phyloP scores from a whole-genome alignment of 164 flowering plant species.

The Tetrastigma voinierianum region DNA sequence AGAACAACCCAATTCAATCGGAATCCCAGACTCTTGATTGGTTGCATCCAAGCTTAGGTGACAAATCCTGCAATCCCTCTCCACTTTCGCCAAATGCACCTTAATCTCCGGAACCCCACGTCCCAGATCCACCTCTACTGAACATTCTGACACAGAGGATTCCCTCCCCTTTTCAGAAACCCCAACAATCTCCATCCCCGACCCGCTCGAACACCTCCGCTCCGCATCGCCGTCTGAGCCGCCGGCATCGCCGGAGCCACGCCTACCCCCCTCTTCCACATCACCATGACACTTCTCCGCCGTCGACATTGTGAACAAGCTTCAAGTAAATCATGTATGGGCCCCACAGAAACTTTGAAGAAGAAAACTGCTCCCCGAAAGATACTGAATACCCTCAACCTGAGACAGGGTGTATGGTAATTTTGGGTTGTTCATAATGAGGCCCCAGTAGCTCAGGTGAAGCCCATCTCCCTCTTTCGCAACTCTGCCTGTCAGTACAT shows the following conservation, averaged over 20 bases:
- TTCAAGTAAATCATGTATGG: too few species aligned
- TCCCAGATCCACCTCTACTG: conserved; percentile 50
- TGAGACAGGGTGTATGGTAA: too few species aligned
- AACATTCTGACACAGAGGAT: conserved; percentile 35
- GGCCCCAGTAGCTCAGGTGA: too few species aligned
- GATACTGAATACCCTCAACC: too few species aligned
- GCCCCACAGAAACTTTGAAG: too few species aligned
- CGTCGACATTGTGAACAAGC: too few species aligned
- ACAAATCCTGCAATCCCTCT: conserved; percentile 74
- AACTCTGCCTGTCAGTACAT: too few species aligned
- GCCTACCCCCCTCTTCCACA: neutral
- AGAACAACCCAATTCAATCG: conserved; percentile 66
- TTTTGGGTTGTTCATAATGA: too few species aligned
- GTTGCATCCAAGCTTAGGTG: conserved; percentile 51
- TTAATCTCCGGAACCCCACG: conserved; percentile 26
- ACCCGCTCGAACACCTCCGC: conserved; percentile 11
- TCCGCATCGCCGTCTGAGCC: conserved; percentile 6
- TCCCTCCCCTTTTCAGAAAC: conserved; percentile 25
- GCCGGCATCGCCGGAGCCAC: conserved; percentile 5
- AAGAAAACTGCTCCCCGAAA: too few species aligned
- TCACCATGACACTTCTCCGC: neutral
- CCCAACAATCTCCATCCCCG: conserved; percentile 31
- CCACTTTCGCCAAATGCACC: conserved; percentile 35
- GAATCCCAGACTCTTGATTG: conserved; percentile 41
- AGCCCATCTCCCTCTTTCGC: too few species aligned